phyloP scores from a whole-genome alignment of 257 asterid species.

The Eucommia ulmoides region DNA sequence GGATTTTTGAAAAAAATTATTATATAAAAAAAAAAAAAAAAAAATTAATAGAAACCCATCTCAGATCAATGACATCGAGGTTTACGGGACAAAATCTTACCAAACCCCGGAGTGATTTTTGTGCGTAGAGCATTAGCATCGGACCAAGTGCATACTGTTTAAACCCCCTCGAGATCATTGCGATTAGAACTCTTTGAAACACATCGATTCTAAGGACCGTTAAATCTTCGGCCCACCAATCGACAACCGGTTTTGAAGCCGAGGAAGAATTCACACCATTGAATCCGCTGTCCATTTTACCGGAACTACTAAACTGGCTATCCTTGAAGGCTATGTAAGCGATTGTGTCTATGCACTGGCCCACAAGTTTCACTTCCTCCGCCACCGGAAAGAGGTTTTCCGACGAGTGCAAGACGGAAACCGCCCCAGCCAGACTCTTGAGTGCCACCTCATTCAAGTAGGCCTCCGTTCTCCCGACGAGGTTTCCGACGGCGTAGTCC shows the following conservation, averaged over 20 bases:
- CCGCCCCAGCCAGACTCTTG: slow-evolving; percentile 66
- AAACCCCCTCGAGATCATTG: slow-evolving; percentile 73
- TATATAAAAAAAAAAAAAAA: background rate
- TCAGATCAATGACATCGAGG: slow-evolving; percentile 7
- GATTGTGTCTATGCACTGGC: slow-evolving; percentile 63
- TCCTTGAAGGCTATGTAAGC: slow-evolving; percentile 64
- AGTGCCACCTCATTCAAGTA: slow-evolving; percentile 63
- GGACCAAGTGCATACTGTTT: slow-evolving; percentile 71
- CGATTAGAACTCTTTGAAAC: slow-evolving; percentile 64
- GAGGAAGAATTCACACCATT: slow-evolving; percentile 21
- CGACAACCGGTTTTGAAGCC: slow-evolving; percentile 30
- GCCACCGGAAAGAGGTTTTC: slow-evolving; percentile 57
- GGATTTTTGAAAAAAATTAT: background rate
- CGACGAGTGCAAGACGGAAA: slow-evolving; percentile 45
- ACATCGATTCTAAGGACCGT: slow-evolving; percentile 56
- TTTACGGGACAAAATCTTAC: slow-evolving; percentile 45
- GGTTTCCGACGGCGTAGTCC: slow-evolving; percentile 52
- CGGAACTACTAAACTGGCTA: slow-evolving; percentile 28
- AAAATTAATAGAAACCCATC: slow-evolving; percentile 2
- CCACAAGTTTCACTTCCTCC: slow-evolving; percentile 57
- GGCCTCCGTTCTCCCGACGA: slow-evolving; percentile 52
- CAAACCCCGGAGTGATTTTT: slow-evolving; percentile 89
- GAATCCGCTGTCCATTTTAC: slow-evolving; percentile 13
- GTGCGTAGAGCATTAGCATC: slow-evolving; percentile 70
- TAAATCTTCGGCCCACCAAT: slow-evolving; percentile 92